Evolutionary conservation across 1,284 basidiomycete genomes (phyloP).

Genomic region (Trametes sp.): DNA sequence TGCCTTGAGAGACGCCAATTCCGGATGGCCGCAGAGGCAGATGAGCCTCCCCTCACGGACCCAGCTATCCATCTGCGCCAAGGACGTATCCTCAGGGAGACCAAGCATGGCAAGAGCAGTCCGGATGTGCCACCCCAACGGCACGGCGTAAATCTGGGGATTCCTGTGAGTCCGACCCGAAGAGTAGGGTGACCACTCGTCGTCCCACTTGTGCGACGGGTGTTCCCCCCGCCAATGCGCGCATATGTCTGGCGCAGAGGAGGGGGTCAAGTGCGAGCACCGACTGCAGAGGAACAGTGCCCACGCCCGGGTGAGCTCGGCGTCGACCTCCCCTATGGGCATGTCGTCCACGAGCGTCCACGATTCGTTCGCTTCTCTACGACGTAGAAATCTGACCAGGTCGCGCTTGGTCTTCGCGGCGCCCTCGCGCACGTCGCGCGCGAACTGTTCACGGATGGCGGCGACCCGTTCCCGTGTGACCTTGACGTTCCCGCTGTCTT

Average conservation of each 20-base stretch:
- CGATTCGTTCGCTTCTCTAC: neutral
- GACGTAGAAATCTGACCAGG: constrained; percentile 3
- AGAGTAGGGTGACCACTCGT: constrained; percentile 10
- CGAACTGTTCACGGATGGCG: neutral
- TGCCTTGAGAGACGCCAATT: neutral
- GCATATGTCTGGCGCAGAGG: constrained; percentile 1
- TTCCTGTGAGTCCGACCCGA: too few relatives aligned
- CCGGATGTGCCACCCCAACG: neutral
- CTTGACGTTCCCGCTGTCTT: neutral
- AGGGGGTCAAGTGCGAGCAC: neutral
- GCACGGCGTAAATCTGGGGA: neutral
- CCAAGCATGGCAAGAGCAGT: neutral
- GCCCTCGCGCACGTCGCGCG: neutral
- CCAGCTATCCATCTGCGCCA: neutral
- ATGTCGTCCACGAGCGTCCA: neutral
- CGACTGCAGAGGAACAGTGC: constrained; percentile 10
- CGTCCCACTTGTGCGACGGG: constrained; percentile 11
- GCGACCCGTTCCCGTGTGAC: neutral
- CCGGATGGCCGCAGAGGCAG: constrained; percentile 3
- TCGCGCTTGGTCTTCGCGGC: neutral
- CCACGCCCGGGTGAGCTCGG: neutral
- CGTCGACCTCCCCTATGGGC: neutral
- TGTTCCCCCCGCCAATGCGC: constrained; percentile 13
- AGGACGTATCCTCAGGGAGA: constrained; percentile 2
- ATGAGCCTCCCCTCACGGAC: constrained; percentile 1